A percentile compares a stretch with the other conserved stretches of the same genome.
Conservation (phyloP, 805 yeast species). For the Wickerhamiella alocasiicola region DNA sequence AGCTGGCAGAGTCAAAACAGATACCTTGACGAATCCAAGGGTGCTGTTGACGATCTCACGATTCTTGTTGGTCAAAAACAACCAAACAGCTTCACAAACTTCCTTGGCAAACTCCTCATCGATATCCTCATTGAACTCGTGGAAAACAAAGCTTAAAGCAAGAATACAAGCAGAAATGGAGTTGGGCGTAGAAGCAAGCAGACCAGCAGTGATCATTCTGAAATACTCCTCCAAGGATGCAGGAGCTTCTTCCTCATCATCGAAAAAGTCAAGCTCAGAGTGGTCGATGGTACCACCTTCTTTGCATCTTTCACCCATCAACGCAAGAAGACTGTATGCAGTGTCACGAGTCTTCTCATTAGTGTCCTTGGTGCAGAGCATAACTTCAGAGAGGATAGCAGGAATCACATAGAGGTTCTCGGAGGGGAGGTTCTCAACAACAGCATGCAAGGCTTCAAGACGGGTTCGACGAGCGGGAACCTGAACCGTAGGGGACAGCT, state of each 20-base stretch:
- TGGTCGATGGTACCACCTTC: slow-evolving; percentile 53
- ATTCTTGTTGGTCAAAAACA: slow-evolving; percentile 79
- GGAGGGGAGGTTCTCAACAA: slow-evolving; percentile 51
- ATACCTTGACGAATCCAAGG: slow-evolving; percentile 86
- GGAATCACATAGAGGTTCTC: slow-evolving; percentile 68
- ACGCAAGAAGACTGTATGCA: slow-evolving; percentile 61
- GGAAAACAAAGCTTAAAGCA: slow-evolving; percentile 73
- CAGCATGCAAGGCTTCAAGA: slow-evolving; percentile 48
- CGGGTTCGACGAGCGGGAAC: slow-evolving; percentile 74
- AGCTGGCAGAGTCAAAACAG: slow-evolving; percentile 68
- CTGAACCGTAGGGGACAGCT: slow-evolving; percentile 34
- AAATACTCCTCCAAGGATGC: slow-evolving; percentile 73
- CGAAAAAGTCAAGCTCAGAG: slow-evolving; percentile 55
- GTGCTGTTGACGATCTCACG: slow-evolving; percentile 91
- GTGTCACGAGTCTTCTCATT: slow-evolving; percentile 83
- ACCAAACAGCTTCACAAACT: slow-evolving; percentile 71
- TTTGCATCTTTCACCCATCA: slow-evolving; percentile 69
- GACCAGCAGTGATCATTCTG: slow-evolving; percentile 91
- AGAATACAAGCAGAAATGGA: slow-evolving; percentile 96
- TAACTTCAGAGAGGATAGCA: slow-evolving; percentile 70
- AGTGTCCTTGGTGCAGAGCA: slow-evolving; percentile 78
- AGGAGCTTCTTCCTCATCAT: slow-evolving; percentile 46
- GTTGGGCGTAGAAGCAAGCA: slow-evolving; percentile 86
- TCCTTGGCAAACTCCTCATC: slow-evolving; percentile 53
- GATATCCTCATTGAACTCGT: slow-evolving; percentile 65